Base-by-base conservation (phyloP, 768 basidiomycete genomes). In the Russula brevipes region DNA sequence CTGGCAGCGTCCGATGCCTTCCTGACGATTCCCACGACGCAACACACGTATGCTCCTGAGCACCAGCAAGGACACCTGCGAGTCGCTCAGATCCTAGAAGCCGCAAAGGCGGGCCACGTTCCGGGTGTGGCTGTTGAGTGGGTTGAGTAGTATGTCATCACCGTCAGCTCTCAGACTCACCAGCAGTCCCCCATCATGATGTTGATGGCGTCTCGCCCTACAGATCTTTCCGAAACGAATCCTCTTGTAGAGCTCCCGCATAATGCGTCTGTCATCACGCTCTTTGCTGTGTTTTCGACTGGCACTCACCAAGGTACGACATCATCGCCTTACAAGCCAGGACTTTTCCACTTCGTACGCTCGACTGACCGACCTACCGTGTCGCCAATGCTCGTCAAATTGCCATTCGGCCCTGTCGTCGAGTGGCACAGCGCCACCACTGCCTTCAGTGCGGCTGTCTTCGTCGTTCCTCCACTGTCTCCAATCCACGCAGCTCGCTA, bases 181-280 rank as follows among this genome's bases (percentile, higher is more conserved):
- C 6, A 24, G 33, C 41, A n/a, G 5, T 60, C 8, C 24, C 52
- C n/a, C n/a, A n/a, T n/a, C n/a, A n/a, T n/a, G n/a, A 17, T 7
- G 10, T 44, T 14, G 11, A 6, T 46, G 10, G 54, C 50, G 45
- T 3, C 30, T 35, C 12, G 36, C n/a, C 47, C 5, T n/a, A 16
- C 53, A 93, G 91, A 93, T 73, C 77, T 92, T 39, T 92, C 91
- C 12, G 87, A 91, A 73, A 93, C 92, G 78, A 92, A 93, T 64
- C 86, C 88, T 9, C 77, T 91, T 35, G 81, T 88, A 59, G 77
- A 76, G 24, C 72, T 91, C 8, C 80, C 85, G 0, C 74, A 87
- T 61, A 80, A 85, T 47, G 86, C 89, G 2, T 86, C 80, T 3
- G 69, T 89, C 30, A 72, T 89, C 12, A 80, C 83, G 3, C 74